These are phyloP conservation scores for Alloascoidea hylecoeti DNA, from an alignment of 805 yeast genomes.

Conservation along the genomic window DNA sequence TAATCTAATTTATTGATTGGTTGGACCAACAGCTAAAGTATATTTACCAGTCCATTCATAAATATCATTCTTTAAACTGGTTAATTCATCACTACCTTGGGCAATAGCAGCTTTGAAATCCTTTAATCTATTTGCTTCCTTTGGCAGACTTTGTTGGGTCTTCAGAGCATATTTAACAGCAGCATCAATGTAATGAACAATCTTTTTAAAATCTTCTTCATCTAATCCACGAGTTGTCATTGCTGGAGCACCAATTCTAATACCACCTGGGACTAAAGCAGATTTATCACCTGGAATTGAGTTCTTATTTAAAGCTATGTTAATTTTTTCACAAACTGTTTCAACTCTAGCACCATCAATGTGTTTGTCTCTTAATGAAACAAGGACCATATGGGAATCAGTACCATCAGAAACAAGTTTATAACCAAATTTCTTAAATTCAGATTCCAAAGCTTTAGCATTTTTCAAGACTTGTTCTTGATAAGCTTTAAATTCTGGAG, in stretches of 20 bases:
- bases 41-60: slow-evolving; percentile 83
- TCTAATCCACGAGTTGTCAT: slow-evolving; percentile 97
- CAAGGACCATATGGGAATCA: slow-evolving; percentile 92
- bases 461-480: slow-evolving; percentile 80
- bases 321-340: slow-evolving; percentile 84
- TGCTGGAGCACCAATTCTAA: slow-evolving; percentile 97
- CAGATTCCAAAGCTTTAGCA: slow-evolving; percentile 70
- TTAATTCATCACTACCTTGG: slow-evolving; percentile 52
- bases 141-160: slow-evolving; percentile 70
- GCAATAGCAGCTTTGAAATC: slow-evolving; percentile 82
- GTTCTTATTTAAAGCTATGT: slow-evolving; percentile 95
- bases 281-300: slow-evolving; percentile 96
- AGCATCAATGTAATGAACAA: slow-evolving; percentile 67
- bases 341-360: slow-evolving; percentile 97
- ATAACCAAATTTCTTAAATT: slow-evolving; percentile 61
- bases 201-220: slow-evolving; percentile 69
- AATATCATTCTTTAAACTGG: slow-evolving; percentile 61
- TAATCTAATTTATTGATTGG: too few relatives aligned
- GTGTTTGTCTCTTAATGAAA: slow-evolving; percentile 75
- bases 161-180: slow-evolving; percentile 66
- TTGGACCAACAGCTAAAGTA: slow-evolving; percentile 46
- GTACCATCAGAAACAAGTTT: slow-evolving; percentile 88
- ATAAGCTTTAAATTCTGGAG: slow-evolving; percentile 84
- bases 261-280: slow-evolving; percentile 93
- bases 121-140: slow-evolving; percentile 88